phyloP scores from a whole-genome alignment of 2,329 filamentous ascomycete genomes.

The Aspergillus pseudoglaucus region DNA sequence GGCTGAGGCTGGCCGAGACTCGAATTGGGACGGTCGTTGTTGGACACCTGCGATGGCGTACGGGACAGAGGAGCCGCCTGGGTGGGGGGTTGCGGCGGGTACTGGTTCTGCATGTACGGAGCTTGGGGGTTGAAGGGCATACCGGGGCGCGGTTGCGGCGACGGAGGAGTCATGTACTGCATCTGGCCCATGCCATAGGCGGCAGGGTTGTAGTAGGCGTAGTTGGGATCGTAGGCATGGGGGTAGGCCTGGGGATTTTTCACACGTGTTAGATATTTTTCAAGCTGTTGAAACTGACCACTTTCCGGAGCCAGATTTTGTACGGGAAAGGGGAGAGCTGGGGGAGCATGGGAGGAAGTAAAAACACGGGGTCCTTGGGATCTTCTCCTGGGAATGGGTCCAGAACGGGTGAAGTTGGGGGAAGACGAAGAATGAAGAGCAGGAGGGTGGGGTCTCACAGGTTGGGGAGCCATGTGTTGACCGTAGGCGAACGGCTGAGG shows the following conservation, averaged over 20 bases:
- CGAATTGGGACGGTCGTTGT: constrained; percentile 57
- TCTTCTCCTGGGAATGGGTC: constrained; percentile 29
- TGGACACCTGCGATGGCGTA: constrained; percentile 69
- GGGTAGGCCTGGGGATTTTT: constrained; percentile 58
- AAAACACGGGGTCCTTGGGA: constrained; percentile 20
- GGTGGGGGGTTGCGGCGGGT: constrained; percentile 43
- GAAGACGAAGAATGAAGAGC: constrained; percentile 13
- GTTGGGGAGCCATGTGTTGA: constrained; percentile 52
- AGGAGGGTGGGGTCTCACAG: constrained; percentile 50
- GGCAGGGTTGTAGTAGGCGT: constrained; percentile 37
- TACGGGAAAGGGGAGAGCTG: constrained; percentile 20
- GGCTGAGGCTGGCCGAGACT: constrained; percentile 54
- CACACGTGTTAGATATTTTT: constrained; percentile 61
- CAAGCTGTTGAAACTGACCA: constrained; percentile 68
- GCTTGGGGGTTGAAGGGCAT: constrained; percentile 45
- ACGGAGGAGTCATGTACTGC: constrained; percentile 39
- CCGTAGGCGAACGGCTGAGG: constrained; percentile 53
- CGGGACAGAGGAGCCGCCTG: constrained; percentile 70
- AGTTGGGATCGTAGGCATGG: constrained; percentile 45
- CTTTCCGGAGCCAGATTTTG: constrained; percentile 63
- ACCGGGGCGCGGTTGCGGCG: constrained; percentile 42
- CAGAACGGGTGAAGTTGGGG: constrained; percentile 24
- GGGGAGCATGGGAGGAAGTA: constrained; percentile 11
- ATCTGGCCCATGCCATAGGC: constrained; percentile 36
- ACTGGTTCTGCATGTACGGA: constrained; percentile 48